Evolutionary conservation across 176 grass and related monocot species (phyloP), one percentile per base, ranked within the genome.

Genomic region (Melocanna baccifera): DNA sequence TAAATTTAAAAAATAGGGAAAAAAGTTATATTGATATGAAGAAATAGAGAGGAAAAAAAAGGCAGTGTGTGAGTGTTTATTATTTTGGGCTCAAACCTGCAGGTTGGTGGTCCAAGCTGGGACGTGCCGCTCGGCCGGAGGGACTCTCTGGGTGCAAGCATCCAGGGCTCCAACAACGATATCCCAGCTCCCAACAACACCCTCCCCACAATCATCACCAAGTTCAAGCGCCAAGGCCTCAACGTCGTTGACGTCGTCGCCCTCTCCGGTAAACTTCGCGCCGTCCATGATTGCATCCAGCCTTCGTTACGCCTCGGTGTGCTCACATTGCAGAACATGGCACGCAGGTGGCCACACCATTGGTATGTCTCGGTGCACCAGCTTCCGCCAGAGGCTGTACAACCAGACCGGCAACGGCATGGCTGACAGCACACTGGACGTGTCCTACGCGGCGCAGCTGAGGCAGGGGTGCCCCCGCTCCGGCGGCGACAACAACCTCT

Each of bases 151-250:
- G 87, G 73, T 6, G 96, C 96, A 13, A 99, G 89, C 65, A 75
- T 96, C 39, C 91, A 92, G 37, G 93, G 93, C 43, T 99, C 96
- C 20, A 99, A 99, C 88, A 92, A 96, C 75, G 86, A 94, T 64
- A 92, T 99, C 75, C 96, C 96, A 23, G 96, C 93, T 3, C 96
- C 96, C 56, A 99, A 99, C 87, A 90, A 93, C 88, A 99, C 96
- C 23, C 91, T 99, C 25, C 74, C 90, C 45, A 89, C 96, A 75
- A 96, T 99, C 86, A 76, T 96, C 89, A 94, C 88, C 86, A 99
- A 96, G 91, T 99, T 94, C 87, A 85, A 92, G 73, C 88, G 51
- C 51, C 91, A 88, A 10, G 93, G 96, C 77, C 93, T 99, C 32
- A 58, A 92, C 52, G 22, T 96, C 20, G 61, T 89, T 9, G 96